phyloP scores from a whole-genome alignment of 129 eudicot species.

The Flaveria trinervia region DNA sequence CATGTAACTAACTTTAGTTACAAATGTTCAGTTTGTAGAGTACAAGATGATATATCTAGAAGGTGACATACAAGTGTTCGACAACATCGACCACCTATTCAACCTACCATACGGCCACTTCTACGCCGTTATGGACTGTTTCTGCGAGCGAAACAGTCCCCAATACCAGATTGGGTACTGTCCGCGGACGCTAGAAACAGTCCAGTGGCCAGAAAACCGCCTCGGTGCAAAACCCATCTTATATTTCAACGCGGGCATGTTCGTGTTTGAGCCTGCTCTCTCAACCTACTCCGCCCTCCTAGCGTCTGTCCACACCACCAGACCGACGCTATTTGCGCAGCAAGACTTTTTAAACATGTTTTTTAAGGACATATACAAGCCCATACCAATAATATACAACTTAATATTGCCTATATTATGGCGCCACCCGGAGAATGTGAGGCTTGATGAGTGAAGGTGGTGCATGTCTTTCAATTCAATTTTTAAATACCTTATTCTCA shows the following conservation, averaged over 20 bases:
- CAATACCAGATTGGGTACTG: conserved; percentile 77
- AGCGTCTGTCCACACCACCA: too few relatives aligned
- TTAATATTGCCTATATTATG: too few relatives aligned
- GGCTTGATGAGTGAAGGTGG: conserved; percentile 52
- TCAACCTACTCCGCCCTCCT: too few relatives aligned
- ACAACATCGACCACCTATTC: conserved; percentile 81
- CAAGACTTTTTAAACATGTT: too few relatives aligned
- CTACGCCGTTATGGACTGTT: conserved; percentile 80
- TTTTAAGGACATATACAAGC: too few relatives aligned
- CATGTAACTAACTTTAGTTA: background rate
- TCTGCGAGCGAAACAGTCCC: conserved; percentile 72
- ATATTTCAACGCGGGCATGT: conserved; percentile 86
- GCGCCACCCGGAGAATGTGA: too few relatives aligned
- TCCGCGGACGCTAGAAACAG: conserved; percentile 53
- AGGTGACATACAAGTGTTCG: conserved; percentile 88
- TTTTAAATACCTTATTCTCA: too few relatives aligned
- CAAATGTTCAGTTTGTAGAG: conserved; percentile 72
- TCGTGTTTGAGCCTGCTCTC: too few relatives aligned
- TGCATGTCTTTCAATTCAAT: too few relatives aligned
- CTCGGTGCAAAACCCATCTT: conserved; percentile 65
- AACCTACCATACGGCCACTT: conserved; percentile 65
- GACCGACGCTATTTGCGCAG: too few relatives aligned
- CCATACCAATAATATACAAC: too few relatives aligned
- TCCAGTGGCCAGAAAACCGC: conserved; percentile 56
- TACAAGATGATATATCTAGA: conserved; percentile 84